phyloP scores from a whole-genome alignment of 2,329 filamentous ascomycete genomes.

The Calonectria naviculata region DNA sequence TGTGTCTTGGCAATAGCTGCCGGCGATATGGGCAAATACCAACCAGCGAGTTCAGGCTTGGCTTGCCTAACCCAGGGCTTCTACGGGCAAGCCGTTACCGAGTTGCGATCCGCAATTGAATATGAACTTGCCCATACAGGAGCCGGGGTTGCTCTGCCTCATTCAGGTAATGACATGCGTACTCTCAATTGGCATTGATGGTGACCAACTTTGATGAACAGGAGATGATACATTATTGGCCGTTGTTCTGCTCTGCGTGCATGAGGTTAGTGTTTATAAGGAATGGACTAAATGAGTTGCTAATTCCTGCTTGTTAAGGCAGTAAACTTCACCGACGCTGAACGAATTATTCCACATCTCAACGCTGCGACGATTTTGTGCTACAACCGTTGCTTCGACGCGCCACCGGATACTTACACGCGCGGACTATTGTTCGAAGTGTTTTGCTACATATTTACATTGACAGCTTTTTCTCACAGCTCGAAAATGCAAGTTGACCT shows the following conservation, averaged over 20 bases:
- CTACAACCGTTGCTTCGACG: background rate
- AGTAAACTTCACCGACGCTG: background rate
- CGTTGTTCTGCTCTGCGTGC: background rate
- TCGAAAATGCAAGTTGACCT: background rate
- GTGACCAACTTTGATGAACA: background rate
- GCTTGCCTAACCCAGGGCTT: background rate
- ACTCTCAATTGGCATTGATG: background rate
- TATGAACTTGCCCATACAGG: background rate
- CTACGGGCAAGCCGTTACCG: background rate
- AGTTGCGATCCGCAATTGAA: background rate
- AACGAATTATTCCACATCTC: background rate
- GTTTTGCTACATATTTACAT: background rate
- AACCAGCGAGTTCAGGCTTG: background rate
- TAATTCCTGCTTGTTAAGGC: background rate
- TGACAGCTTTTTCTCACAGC: background rate
- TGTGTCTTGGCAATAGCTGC: background rate
- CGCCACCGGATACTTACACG: background rate
- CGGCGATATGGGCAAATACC: background rate
- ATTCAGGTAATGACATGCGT: background rate
- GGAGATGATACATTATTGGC: background rate
- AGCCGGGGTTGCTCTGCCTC: background rate
- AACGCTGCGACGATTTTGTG: background rate
- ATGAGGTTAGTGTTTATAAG: background rate
- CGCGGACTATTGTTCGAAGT: background rate
- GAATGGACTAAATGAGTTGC: too few relatives aligned